Evolutionary conservation across 352 stramenopile genomes (phyloP).

Genomic region (Plasmopara halstedii): DNA sequence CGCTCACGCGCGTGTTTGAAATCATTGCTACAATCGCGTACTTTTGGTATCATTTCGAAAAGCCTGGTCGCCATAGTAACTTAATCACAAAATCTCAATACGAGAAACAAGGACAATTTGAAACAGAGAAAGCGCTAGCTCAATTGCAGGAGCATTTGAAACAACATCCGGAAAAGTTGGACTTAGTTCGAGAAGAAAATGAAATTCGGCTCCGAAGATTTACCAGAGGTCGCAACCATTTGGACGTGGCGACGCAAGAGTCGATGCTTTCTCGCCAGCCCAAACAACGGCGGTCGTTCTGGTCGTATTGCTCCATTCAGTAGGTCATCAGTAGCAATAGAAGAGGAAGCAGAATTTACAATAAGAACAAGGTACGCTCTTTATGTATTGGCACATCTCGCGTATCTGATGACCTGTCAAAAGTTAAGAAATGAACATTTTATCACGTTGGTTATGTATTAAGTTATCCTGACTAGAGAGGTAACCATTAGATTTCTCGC

Average conservation of each 20-base stretch:
- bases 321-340: constrained; percentile 30
- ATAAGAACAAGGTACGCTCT: constrained; percentile 9
- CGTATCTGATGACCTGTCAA: too few relatives aligned
- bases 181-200: constrained; percentile 75
- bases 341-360: constrained; percentile 1
- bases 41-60: constrained; percentile 83
- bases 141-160: constrained; percentile 58
- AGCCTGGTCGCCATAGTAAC: constrained; percentile 46
- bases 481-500: not conserved
- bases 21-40: constrained; percentile 59
- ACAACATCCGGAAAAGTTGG: constrained; percentile 61
- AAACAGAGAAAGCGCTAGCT: constrained; percentile 70
- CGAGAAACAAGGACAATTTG: constrained; percentile 49
- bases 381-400: not conserved
- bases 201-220: constrained; percentile 77
- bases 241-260: constrained; percentile 56
- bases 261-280: constrained; percentile 27
- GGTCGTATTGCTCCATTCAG: constrained; percentile 44
- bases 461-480: not conserved
- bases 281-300: constrained; percentile 25
- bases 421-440: too few relatives aligned
- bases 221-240: constrained; percentile 63
- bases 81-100: constrained; percentile 75
- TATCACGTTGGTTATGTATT: too few relatives aligned
- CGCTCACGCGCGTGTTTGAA: constrained; percentile 64